Percentiles rank a stretch among this genome's conserved stretches.
Conservation (phyloP, 768 basidiomycete genomes). For the Russula abietina region DNA sequence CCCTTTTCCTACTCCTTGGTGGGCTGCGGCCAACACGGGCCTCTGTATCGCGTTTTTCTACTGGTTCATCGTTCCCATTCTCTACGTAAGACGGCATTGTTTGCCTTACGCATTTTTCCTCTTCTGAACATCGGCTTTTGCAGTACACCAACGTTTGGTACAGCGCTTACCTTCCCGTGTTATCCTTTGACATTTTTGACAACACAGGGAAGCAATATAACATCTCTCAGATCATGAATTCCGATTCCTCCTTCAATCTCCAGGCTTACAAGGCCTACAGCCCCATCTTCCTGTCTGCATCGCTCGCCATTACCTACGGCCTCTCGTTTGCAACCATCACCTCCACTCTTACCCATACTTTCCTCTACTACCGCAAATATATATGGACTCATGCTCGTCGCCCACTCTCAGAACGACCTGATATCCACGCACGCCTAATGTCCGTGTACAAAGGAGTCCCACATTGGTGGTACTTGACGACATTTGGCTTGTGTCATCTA, state of each 20-base stretch:
- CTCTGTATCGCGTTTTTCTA: constrained; percentile 62
- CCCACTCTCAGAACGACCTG: too few relatives aligned
- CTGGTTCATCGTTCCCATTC: constrained; percentile 56
- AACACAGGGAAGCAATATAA: constrained; percentile 56
- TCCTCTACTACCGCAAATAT: constrained; percentile 64
- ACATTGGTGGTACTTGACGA: constrained; percentile 67
- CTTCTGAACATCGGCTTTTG: neutral
- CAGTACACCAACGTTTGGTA: constrained; percentile 31
- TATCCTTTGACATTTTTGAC: constrained; percentile 55
- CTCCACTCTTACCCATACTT: too few relatives aligned
- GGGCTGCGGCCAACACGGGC: constrained; percentile 68
- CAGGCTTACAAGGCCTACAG: constrained; percentile 51
- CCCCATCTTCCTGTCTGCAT: constrained; percentile 56
- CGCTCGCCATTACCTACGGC: constrained; percentile 51
- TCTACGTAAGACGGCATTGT: constrained; percentile 37
- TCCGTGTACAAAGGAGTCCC: too few relatives aligned
- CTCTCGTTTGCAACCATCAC: too few relatives aligned
- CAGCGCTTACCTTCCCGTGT: constrained; percentile 29
- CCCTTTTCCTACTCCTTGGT: constrained; percentile 80
- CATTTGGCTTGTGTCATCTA: constrained; percentile 40
- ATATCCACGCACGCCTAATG: too few relatives aligned
- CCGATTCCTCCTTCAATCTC: constrained; percentile 50
- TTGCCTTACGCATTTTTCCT: neutral
- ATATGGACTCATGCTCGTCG: too few relatives aligned
- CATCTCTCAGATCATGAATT: constrained; percentile 48